Base-by-base conservation (phyloP, 306 rosid species). In the Cicer bijugum region DNA sequence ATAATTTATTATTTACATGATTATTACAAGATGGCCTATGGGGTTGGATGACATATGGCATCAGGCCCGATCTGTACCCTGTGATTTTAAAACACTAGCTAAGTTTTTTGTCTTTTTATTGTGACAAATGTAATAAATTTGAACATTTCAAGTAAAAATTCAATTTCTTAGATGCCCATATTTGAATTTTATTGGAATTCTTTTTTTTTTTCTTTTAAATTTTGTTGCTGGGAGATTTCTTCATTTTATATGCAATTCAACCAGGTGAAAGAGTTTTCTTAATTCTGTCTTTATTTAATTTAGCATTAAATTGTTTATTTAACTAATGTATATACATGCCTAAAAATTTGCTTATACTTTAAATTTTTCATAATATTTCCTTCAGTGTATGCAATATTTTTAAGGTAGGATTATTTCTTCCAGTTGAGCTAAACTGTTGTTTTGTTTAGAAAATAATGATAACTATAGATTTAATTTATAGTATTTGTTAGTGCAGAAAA, bases 101-200 rank as follows among this genome's bases (percentile, higher is more conserved):
- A 38, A 6, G 46, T 16, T 12, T 55, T 77, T 77, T 77, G 81
- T 84, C 85, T 20, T 80, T 70, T 67, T 76, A 38, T 60, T 6
- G 11, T 14, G 12, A 50, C 65, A 47, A 53, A 12, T 35, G 45
- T 28, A 33, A 55, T 55, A 69, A 74, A 47, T 50, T 37, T 11
- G 19, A 9, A 8, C 2, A 46, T n/a, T 16, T 1, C 28, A 12
- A 11, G 35, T 17, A 4, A 15, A 42, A 42, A 42, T 60, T 40
- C 17, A 37, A 60, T 59, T 74, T 69, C 40, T 58, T 52, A 63
- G 74, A 63, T 63, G 58, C 40, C 63, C 63, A 15, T 46, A 20
- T 61, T 69, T 75, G 62, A 81, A 75, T 69, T 4, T 62, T 61
- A 6, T 75, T 43, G 37, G n/a, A 71, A 46, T 71, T 61, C 14